A percentile compares a stretch with the other conserved stretches of the same genome.
Evolutionary conservation across 2,329 filamentous ascomycete genomes (phyloP).

Genomic region (Falciphora oryzae): DNA sequence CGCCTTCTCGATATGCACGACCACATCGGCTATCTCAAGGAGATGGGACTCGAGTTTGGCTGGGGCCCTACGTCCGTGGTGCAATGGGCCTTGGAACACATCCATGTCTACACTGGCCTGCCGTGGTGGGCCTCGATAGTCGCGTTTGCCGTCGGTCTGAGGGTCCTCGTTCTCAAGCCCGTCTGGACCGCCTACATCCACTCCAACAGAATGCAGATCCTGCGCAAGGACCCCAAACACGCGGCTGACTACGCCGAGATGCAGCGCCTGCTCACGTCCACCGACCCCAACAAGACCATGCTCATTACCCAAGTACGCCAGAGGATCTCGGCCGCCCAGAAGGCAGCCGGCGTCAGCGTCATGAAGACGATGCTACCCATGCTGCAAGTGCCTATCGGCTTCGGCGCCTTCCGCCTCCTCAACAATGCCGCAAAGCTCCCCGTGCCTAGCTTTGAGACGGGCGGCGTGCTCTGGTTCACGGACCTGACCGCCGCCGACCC

Average conservation of each 20-base stretch:
- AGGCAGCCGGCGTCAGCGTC: constrained; percentile 47
- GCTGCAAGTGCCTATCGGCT: constrained; percentile 61
- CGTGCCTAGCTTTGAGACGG: constrained; percentile 69
- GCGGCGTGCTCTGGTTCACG: constrained; percentile 70
- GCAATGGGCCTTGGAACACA: constrained; percentile 72
- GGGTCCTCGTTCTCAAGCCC: constrained; percentile 60
- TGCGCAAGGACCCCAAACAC: constrained; percentile 39
- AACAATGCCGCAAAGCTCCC: constrained; percentile 70
- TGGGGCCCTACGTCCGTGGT: constrained; percentile 70
- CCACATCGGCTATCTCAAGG: constrained; percentile 74
- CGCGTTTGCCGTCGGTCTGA: constrained; percentile 57
- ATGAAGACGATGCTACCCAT: constrained; percentile 49
- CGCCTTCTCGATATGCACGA: constrained; percentile 60
- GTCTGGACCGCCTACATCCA: constrained; percentile 57
- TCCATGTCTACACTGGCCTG: constrained; percentile 69
- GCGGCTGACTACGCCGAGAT: constrained; percentile 45
- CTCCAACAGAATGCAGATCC: constrained; percentile 49
- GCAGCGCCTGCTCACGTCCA: constrained; percentile 10
- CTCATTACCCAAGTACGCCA: neutral
- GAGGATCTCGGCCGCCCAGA: constrained; percentile 28
- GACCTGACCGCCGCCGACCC: constrained; percentile 76
- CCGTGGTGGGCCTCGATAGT: constrained; percentile 81
- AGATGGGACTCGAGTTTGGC: constrained; percentile 81
- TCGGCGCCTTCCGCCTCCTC: constrained; percentile 74
- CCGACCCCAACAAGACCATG: neutral